Evolutionary conservation across 169 alveolate genomes (phyloP).

Genomic region (Neospora caninum): DNA sequence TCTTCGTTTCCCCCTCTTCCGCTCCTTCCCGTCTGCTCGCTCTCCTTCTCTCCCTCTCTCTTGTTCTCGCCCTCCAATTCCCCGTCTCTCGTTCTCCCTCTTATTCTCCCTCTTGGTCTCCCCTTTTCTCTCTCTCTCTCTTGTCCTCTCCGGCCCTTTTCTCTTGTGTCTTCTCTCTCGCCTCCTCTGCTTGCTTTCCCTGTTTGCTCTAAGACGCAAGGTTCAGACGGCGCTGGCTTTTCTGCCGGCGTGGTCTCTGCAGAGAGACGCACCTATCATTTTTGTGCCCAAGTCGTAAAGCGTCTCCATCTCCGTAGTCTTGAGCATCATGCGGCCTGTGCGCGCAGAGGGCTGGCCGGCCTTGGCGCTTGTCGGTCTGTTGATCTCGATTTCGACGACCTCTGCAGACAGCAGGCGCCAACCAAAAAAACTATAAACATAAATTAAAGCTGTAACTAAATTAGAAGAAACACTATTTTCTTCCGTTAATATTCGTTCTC

Average conservation of each 20-base stretch:
- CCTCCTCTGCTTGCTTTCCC: background rate
- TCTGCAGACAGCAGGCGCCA: slow-evolving; percentile 76
- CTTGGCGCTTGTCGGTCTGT: slow-evolving; percentile 82
- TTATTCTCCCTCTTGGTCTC: background rate
- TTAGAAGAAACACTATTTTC: slow-evolving; percentile 2
- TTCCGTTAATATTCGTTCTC: background rate
- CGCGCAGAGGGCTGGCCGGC: slow-evolving; percentile 59
- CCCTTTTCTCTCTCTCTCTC: background rate
- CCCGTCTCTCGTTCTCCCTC: too few relatives aligned
- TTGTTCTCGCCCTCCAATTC: too few relatives aligned
- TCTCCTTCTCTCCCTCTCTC: too few relatives aligned
- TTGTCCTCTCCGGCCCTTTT: background rate
- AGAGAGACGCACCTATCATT: slow-evolving; percentile 91
- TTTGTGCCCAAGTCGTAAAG: slow-evolving; percentile 96
- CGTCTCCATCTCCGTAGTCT: slow-evolving; percentile 99
- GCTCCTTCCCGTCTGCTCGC: too few relatives aligned
- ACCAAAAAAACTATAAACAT: too few relatives aligned
- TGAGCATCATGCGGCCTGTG: slow-evolving; percentile 85
- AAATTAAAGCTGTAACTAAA: too few relatives aligned
- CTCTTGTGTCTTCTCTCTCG: background rate
- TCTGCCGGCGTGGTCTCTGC: too few relatives aligned
- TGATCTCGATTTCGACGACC: slow-evolving; percentile 98
- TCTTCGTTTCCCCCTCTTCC: too few relatives aligned
- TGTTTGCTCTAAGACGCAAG: too few relatives aligned
- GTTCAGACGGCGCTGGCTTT: too few relatives aligned